A percentile compares a stretch with the other conserved stretches of the same genome.
These are phyloP conservation scores for Colletotrichum lentis DNA, from an alignment of 2,329 filamentous ascomycete species.

Conservation along the genomic window DNA sequence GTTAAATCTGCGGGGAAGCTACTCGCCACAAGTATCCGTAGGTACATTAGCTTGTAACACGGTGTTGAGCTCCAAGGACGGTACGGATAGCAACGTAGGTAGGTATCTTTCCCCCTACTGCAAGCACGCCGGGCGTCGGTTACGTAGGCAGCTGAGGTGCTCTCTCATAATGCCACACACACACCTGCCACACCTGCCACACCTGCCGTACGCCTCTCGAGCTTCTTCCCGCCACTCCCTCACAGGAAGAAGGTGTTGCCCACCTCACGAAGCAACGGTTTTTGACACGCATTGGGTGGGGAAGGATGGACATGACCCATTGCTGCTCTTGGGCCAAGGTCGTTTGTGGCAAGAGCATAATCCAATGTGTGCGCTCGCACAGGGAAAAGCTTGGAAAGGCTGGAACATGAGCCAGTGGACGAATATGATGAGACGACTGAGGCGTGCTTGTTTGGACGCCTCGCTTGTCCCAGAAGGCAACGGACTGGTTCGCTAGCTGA, in stretches of 20 bases:
- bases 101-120: slow-evolving; percentile 20
- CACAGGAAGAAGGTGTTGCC: background rate
- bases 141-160: background rate
- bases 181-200: too few relatives aligned
- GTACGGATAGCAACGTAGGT: background rate
- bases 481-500: slow-evolving; percentile 7
- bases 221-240: background rate
- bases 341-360: slow-evolving; percentile 17
- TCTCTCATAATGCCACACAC: slow-evolving; percentile 6
- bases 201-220: background rate
- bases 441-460: slow-evolving; percentile 24
- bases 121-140: slow-evolving; percentile 2
- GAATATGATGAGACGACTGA: slow-evolving; percentile 25
- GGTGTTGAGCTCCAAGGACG: slow-evolving; percentile 3
- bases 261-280: background rate
- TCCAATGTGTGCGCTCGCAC: slow-evolving; percentile 6
- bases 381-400: slow-evolving; percentile 20
- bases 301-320: background rate
- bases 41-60: slow-evolving; percentile 35
- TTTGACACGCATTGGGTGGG: background rate
- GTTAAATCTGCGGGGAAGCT: slow-evolving; percentile 35
- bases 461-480: slow-evolving; percentile 14
- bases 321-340: slow-evolving; percentile 3
- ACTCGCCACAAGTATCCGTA: slow-evolving; percentile 32
- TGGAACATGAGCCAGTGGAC: background rate